phyloP scores from a whole-genome alignment of 768 basidiomycete species.

The Phylloporus sp. region DNA sequence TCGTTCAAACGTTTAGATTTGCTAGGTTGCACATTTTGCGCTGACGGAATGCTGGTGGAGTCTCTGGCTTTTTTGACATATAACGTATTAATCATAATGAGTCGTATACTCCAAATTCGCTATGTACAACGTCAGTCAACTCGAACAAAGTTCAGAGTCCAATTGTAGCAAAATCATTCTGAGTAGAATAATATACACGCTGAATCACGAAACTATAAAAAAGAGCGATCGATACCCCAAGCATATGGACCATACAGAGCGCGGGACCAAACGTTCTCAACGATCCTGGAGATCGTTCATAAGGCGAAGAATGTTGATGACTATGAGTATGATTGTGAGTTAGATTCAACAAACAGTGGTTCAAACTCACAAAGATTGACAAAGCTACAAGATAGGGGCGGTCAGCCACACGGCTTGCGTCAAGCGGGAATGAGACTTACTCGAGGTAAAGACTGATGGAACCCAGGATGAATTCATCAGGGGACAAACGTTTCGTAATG shows the following conservation, averaged over 20 bases:
- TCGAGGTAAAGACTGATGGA: constrained; percentile 94
- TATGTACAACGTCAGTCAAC: not conserved
- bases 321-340: constrained; percentile 32
- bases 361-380: constrained; percentile 75
- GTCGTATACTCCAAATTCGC: too few species aligned
- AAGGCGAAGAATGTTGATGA: constrained; percentile 83
- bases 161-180: not conserved
- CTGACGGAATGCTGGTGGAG: not conserved
- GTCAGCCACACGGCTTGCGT: constrained; percentile 9
- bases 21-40: not conserved
- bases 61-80: not conserved
- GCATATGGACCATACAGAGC: not conserved
- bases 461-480: constrained; percentile 92
- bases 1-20: not conserved
- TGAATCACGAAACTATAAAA: constrained; percentile 10
- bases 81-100: not conserved
- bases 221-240: not conserved
- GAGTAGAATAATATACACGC: constrained; percentile 22
- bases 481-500: constrained; percentile 84
- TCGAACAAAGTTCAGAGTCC: constrained; percentile 3
- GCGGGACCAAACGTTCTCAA: constrained; percentile 11
- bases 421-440: constrained; percentile 41
- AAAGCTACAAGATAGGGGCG: constrained; percentile 47
- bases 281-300: constrained; percentile 54
- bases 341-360: not conserved